Conservation (phyloP, 495 filamentous ascomycete genomes). For the Penicillium verhagenii region DNA sequence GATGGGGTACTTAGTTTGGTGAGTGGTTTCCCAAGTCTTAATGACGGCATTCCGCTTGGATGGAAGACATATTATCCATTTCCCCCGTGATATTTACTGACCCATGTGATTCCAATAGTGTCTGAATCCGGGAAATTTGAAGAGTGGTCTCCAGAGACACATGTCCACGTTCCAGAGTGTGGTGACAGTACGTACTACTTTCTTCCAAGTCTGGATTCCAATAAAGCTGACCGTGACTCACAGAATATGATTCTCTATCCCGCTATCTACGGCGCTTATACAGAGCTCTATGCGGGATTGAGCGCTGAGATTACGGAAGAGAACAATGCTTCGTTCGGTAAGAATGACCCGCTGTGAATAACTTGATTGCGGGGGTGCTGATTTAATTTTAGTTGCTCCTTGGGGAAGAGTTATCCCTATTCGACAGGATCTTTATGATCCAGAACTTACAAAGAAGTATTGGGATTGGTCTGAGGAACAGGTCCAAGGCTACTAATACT, state of each 20-base stretch:
- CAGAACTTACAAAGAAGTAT: not conserved
- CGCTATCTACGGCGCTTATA: conserved; percentile 1
- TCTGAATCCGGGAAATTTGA: conserved; percentile 1
- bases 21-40: not conserved
- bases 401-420: not conserved
- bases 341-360: no score
- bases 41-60: not conserved
- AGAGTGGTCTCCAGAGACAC: conserved; percentile 2
- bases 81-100: not conserved
- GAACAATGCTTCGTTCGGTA: not conserved
- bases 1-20: conserved; percentile 1
- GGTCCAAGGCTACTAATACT: not conserved
- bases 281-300: conserved; percentile 4
- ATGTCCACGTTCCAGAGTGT: not conserved
- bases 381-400: not conserved
- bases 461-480: conserved; percentile 4
- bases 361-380: no score
- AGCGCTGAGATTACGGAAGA: not conserved
- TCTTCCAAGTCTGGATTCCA: not conserved
- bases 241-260: not conserved
- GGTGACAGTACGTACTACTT: not conserved
- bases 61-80: no score
- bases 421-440: not conserved
- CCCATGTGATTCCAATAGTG: not conserved
- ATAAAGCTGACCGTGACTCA: not conserved